A percentile compares a stretch with the other conserved stretches of the same genome.
Evolutionary conservation across 2,329 filamentous ascomycete genomes (phyloP).

Genomic region (Calonectria leucothoes): DNA sequence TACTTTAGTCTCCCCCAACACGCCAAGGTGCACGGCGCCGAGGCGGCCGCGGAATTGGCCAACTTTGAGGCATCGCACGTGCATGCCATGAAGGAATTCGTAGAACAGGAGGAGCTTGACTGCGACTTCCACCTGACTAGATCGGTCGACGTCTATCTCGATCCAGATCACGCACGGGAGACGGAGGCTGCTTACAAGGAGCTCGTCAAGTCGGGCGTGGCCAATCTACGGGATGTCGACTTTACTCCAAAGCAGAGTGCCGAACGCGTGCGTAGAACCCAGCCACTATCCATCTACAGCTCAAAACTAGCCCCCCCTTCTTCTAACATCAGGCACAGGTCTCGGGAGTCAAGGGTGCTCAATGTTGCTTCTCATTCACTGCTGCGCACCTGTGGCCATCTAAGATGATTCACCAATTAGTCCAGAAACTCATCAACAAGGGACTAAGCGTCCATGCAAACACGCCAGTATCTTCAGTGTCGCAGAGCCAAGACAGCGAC

Average conservation of each 20-base stretch:
- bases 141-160: conserved; percentile 52
- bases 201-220: background rate
- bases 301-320: background rate
- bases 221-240: conserved; percentile 9
- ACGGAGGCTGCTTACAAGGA: conserved; percentile 14
- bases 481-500: background rate
- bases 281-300: background rate
- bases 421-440: conserved; percentile 17
- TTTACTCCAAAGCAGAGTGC: conserved; percentile 17
- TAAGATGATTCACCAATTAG: conserved; percentile 25
- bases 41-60: conserved; percentile 34
- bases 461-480: conserved; percentile 27
- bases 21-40: conserved; percentile 28
- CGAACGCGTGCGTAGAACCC: conserved; percentile 19
- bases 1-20: conserved; percentile 34
- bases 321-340: background rate
- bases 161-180: conserved; percentile 29
- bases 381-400: conserved; percentile 32
- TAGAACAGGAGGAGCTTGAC: conserved; percentile 41
- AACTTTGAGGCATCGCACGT: conserved; percentile 36
- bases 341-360: conserved; percentile 26
- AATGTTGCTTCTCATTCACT: conserved; percentile 31
- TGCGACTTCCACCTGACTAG: conserved; percentile 41
- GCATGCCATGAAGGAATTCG: conserved; percentile 46
- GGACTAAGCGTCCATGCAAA: conserved; percentile 25